Percentiles rank a stretch among this genome's conserved stretches.
phyloP scores from a whole-genome alignment of 2,329 filamentous ascomycete genomes.

The Claviceps cyperi region DNA sequence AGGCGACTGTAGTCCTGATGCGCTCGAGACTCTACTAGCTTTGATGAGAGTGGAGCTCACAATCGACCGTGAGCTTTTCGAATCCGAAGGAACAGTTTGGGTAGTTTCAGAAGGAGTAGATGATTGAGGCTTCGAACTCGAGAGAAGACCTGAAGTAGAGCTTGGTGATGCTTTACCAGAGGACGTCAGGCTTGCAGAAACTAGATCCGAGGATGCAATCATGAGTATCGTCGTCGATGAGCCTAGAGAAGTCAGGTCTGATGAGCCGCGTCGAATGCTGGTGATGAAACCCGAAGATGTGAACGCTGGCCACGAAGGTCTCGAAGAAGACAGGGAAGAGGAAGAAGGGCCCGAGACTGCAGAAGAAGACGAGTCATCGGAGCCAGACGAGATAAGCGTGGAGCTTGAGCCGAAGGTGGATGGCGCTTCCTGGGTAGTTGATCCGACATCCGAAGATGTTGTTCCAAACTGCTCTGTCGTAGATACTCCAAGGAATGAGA shows the following conservation, averaged over 20 bases:
- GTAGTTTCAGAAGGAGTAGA: no score
- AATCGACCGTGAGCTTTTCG: no score
- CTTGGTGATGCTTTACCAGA: not conserved
- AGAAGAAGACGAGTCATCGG: not conserved
- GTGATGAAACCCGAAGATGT: not conserved
- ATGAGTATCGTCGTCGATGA: not conserved
- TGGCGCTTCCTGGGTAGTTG: not conserved
- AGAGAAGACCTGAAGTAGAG: not conserved
- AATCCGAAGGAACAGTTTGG: no score
- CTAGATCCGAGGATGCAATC: not conserved
- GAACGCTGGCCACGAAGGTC: no score
- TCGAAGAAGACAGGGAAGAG: not conserved
- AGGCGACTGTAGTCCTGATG: no score
- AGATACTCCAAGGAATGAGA: not conserved
- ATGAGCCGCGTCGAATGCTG: not conserved
- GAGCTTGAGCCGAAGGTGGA: not conserved
- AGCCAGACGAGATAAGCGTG: not conserved
- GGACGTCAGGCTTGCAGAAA: not conserved
- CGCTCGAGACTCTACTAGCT: no score
- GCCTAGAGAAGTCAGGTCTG: not conserved
- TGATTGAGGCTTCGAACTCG: not conserved
- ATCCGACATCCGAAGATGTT: not conserved
- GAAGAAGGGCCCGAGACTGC: not conserved
- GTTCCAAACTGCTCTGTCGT: not conserved
- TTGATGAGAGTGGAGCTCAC: no score